These are phyloP conservation scores for Eucalyptus erythrocorys DNA, from an alignment of 345 rosid species.

Conservation along the genomic window DNA sequence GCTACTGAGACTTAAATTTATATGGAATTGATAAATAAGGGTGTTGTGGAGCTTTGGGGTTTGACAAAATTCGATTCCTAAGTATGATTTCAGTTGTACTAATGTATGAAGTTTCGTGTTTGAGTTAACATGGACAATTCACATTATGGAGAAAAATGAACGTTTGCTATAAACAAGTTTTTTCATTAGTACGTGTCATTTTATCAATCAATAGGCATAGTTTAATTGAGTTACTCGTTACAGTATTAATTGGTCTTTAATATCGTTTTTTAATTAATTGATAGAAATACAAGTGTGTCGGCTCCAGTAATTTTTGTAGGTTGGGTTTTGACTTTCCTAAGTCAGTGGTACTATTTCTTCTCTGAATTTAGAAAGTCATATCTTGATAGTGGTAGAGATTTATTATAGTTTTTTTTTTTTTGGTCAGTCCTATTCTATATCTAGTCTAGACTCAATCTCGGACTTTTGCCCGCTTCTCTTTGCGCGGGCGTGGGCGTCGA, in stretches of 20 bases:
- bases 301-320: neutral
- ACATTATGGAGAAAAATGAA: neutral
- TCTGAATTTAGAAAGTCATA: neutral
- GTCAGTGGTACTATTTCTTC: neutral
- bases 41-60: neutral
- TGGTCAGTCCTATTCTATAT: too few species aligned
- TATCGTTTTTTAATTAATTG: accelerated
- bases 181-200: neutral
- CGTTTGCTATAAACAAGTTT: neutral
- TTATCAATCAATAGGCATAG: neutral
- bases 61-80: neutral
- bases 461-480: too few species aligned
- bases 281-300: neutral
- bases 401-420: neutral
- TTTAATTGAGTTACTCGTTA: too few species aligned
- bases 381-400: neutral
- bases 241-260: too few species aligned
- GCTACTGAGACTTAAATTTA: neutral
- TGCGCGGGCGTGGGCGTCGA: too few species aligned
- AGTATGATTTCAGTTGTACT: neutral
- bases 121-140: accelerated
- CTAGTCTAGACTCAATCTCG: too few species aligned
- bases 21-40: neutral
- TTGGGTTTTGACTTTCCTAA: neutral
- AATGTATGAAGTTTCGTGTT: neutral